Percentiles rank a stretch among this genome's conserved stretches.
phyloP scores from a whole-genome alignment of 1,284 basidiomycete species.

The Trichosporon sp. region DNA sequence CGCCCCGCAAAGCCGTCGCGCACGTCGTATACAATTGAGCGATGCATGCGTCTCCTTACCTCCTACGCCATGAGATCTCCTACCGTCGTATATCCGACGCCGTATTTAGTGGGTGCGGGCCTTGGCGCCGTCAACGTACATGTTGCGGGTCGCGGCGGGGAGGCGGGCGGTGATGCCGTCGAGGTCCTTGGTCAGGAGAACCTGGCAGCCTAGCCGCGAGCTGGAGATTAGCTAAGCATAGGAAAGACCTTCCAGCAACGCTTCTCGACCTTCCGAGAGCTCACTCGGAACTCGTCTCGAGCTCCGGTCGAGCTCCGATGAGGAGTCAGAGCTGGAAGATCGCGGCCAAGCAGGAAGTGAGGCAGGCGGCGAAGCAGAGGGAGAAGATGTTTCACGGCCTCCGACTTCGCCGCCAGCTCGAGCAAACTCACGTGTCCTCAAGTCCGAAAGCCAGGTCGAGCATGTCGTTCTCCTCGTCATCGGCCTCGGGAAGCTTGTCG shows the following conservation, averaged over 20 bases:
- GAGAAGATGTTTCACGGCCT: too few species aligned
- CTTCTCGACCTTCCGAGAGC: too few species aligned
- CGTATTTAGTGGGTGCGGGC: constrained; percentile 22
- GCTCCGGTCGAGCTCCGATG: background rate
- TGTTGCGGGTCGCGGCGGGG: constrained; percentile 91
- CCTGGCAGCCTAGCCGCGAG: constrained; percentile 71
- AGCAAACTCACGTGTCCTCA: constrained; percentile 76
- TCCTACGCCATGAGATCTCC: background rate
- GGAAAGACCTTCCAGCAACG: background rate
- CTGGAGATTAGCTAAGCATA: constrained; percentile 44
- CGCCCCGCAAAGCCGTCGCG: background rate
- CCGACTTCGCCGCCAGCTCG: background rate
- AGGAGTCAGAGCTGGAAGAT: too few species aligned
- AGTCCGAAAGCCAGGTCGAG: constrained; percentile 96
- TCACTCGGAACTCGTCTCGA: too few species aligned
- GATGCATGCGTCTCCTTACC: constrained; percentile 20
- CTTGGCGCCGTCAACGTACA: constrained; percentile 80
- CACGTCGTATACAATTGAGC: constrained; percentile 43
- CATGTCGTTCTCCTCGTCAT: constrained; percentile 98
- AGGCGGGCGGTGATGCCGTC: constrained; percentile 85
- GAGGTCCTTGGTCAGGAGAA: constrained; percentile 75
- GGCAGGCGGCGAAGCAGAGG: too few species aligned
- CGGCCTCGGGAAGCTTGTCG: constrained; percentile 83
- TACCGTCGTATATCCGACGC: background rate
- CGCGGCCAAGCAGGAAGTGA: too few species aligned